These are phyloP conservation scores for Sphaerulina vaccinii DNA, from an alignment of 2,329 filamentous ascomycete species.

Conservation along the genomic window DNA sequence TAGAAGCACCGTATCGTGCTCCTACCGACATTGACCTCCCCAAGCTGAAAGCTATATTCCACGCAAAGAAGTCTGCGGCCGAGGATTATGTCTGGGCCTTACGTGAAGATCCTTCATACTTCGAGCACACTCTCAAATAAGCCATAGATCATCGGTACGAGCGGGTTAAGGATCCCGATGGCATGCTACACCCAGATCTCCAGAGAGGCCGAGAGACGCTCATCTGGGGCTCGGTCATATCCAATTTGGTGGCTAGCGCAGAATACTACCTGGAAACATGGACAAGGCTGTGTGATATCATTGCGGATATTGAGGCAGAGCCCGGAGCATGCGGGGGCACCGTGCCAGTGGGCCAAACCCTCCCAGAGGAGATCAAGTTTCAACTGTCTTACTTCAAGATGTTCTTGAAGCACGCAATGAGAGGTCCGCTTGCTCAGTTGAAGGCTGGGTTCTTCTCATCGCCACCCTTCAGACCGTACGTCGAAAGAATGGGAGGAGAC, in stretches of 20 bases:
- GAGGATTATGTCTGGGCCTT: slow-evolving; percentile 16
- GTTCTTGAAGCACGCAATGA: neutral
- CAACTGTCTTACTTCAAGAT: too few relatives aligned
- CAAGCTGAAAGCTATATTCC: neutral
- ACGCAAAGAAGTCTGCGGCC: neutral
- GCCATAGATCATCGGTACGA: slow-evolving; percentile 13
- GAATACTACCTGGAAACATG: too few relatives aligned
- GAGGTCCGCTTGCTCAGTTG: neutral
- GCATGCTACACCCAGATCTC: slow-evolving; percentile 4
- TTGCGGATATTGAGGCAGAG: too few relatives aligned
- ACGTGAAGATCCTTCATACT: slow-evolving; percentile 17
- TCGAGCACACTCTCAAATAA: slow-evolving; percentile 5
- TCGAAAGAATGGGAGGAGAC: slow-evolving; percentile 1
- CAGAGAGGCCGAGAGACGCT: neutral
- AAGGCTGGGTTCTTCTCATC: slow-evolving; percentile 6
- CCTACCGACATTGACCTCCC: neutral
- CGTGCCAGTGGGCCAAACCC: too few relatives aligned
- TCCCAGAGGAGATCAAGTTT: too few relatives aligned
- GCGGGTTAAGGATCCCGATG: slow-evolving; percentile 2
- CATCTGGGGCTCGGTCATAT: slow-evolving; percentile 10
- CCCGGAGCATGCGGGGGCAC: too few relatives aligned
- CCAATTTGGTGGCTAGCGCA: neutral
- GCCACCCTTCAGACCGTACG: slow-evolving; percentile 5
- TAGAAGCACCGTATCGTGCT: neutral
- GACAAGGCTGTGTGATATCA: too few relatives aligned